These are phyloP conservation scores for Gautieria morchelliformis DNA, from an alignment of 768 basidiomycete species.

Conservation along the genomic window DNA sequence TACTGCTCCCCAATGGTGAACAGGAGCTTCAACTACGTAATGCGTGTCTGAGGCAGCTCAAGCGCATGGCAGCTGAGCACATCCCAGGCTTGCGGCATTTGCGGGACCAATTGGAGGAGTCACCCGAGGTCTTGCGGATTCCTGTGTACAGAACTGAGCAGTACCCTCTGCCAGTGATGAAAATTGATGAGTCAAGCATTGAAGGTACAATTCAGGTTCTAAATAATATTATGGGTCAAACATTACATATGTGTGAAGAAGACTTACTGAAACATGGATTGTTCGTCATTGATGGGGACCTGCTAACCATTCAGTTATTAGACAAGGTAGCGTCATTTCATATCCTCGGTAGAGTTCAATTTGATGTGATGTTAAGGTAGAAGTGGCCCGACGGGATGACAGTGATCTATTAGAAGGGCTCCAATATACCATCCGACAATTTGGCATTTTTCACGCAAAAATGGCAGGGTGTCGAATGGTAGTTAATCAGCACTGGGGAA, in stretches of 20 bases:
- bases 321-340: neutral
- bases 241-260: neutral
- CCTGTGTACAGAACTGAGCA: constrained; percentile 14
- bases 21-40: no score
- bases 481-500: constrained; percentile 22
- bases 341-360: no score
- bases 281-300: neutral
- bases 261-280: neutral
- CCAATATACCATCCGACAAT: constrained; percentile 6
- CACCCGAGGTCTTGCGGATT: constrained; percentile 1
- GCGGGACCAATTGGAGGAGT: neutral
- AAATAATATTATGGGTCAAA: constrained; percentile 4
- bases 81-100: neutral
- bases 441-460: constrained; percentile 20
- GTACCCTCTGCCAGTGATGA: constrained; percentile 13
- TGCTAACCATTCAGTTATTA: neutral
- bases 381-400: neutral
- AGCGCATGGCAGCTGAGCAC: neutral
- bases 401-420: neutral
- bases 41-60: no score
- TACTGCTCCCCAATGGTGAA: neutral
- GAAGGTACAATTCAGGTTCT: constrained; percentile 13
- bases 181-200: constrained; percentile 15
- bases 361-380: neutral
- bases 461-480: constrained; percentile 15